Conservation (phyloP, 2,329 filamentous ascomycete species). For the Pseudogymnoascus sp. region DNA sequence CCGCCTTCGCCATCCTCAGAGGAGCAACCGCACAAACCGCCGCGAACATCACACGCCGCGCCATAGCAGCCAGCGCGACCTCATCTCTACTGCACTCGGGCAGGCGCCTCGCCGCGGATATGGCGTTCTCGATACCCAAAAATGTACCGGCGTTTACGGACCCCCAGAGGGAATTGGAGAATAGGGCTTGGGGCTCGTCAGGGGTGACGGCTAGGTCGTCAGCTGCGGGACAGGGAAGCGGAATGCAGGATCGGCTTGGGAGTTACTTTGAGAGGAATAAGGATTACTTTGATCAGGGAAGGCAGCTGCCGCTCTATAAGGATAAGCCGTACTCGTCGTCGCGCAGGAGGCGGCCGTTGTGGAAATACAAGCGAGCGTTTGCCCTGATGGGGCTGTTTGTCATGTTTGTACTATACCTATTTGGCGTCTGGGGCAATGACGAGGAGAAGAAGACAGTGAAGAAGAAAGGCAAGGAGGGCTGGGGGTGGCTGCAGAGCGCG, state of each 20-base stretch:
- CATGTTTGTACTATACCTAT: slow-evolving; percentile 58
- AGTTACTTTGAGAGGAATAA: slow-evolving; percentile 51
- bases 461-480: slow-evolving; percentile 35
- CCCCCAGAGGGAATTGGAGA: slow-evolving; percentile 56
- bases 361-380: slow-evolving; percentile 55
- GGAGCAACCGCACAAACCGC: slow-evolving; percentile 38
- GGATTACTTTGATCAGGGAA: slow-evolving; percentile 15
- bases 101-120: slow-evolving; percentile 36
- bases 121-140: slow-evolving; percentile 59
- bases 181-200: slow-evolving; percentile 53
- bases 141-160: slow-evolving; percentile 61
- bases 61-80: slow-evolving; percentile 40
- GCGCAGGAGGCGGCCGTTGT: slow-evolving; percentile 48
- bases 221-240: slow-evolving; percentile 26
- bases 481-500: slow-evolving; percentile 48
- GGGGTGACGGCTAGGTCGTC: slow-evolving; percentile 35
- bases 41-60: slow-evolving; percentile 37
- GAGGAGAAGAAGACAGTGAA: slow-evolving; percentile 11
- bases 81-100: slow-evolving; percentile 34
- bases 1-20: slow-evolving; percentile 43
- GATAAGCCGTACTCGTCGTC: slow-evolving; percentile 71
- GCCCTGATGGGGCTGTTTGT: slow-evolving; percentile 43
- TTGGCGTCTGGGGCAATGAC: slow-evolving; percentile 43
- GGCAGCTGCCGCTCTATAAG: slow-evolving; percentile 84
- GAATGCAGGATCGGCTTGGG: slow-evolving; percentile 53